Percentiles rank a stretch among this genome's conserved stretches.
Evolutionary conservation across 768 basidiomycete genomes (phyloP).

Genomic region (Fomitopsis serialis): DNA sequence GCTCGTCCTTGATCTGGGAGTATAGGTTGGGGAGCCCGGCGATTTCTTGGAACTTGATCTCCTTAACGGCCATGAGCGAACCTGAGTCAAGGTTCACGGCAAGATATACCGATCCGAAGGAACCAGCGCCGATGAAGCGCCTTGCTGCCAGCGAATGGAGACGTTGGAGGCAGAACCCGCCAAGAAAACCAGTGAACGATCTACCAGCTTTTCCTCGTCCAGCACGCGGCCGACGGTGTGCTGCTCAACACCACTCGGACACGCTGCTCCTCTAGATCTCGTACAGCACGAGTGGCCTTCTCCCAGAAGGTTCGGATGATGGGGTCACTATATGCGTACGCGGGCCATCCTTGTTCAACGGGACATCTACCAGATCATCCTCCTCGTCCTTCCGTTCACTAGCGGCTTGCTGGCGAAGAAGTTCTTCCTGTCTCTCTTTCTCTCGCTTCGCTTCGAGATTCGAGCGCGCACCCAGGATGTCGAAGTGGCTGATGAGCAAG

Average conservation of each 20-base stretch:
- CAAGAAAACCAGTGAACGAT: constrained; percentile 88
- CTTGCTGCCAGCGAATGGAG: constrained; percentile 97
- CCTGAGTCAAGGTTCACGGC: constrained; percentile 96
- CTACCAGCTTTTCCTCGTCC: constrained; percentile 90
- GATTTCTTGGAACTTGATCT: constrained; percentile 94
- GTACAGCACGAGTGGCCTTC: constrained; percentile 51
- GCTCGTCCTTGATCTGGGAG: constrained; percentile 91
- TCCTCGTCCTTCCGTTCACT: constrained; percentile 43
- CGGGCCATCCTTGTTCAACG: constrained; percentile 31
- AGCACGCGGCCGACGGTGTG: constrained; percentile 86
- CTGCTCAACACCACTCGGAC: constrained; percentile 56
- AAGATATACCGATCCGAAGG: constrained; percentile 98
- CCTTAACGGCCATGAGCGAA: constrained; percentile 98
- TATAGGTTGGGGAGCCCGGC: constrained; percentile 84
- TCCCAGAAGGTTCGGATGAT: constrained; percentile 78
- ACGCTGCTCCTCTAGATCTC: constrained; percentile 62
- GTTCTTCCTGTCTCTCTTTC: constrained; percentile 76
- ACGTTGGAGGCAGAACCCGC: constrained; percentile 96
- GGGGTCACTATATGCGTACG: constrained; percentile 48
- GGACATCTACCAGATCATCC: constrained; percentile 34
- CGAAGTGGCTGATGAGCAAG: constrained; percentile 94
- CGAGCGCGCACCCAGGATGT: constrained; percentile 92
- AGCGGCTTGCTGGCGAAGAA: constrained; percentile 49
- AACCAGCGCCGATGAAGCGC: constrained; percentile 96
- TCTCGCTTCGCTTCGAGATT: constrained; percentile 85